These are phyloP conservation scores for Thelonectria rubi DNA, from an alignment of 2,329 filamentous ascomycete genomes.

Conservation along the genomic window DNA sequence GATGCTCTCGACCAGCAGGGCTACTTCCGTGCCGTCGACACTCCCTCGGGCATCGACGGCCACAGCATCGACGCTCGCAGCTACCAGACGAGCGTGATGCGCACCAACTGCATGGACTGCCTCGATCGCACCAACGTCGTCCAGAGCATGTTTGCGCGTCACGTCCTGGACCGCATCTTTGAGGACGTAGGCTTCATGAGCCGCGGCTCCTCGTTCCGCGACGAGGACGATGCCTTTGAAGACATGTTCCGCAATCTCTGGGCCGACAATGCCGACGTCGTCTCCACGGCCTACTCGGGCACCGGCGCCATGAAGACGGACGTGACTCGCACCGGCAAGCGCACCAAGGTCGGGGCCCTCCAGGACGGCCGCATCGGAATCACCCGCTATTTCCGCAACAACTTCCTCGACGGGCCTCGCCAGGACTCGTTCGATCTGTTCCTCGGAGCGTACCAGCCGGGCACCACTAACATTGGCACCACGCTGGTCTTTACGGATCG, in stretches of 20 bases:
- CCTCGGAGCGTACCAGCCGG: slow-evolving; percentile 84
- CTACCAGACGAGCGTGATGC: slow-evolving; percentile 87
- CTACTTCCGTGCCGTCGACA: slow-evolving; percentile 93
- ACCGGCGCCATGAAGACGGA: slow-evolving; percentile 98
- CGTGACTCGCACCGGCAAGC: slow-evolving; percentile 90
- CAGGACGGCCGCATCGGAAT: slow-evolving; percentile 89
- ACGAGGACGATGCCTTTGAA: slow-evolving; percentile 84
- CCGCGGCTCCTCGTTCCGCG: slow-evolving; percentile 77
- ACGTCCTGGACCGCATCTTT: slow-evolving; percentile 88
- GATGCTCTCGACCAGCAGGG: slow-evolving; percentile 80
- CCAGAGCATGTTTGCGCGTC: slow-evolving; percentile 94
- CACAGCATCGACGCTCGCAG: slow-evolving; percentile 78
- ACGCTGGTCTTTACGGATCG: slow-evolving; percentile 83
- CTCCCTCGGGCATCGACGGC: slow-evolving; percentile 74
- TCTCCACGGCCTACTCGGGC: slow-evolving; percentile 91
- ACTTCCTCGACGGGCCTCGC: slow-evolving; percentile 91
- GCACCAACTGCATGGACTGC: slow-evolving; percentile 99
- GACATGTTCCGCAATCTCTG: slow-evolving; percentile 95
- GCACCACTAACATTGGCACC: slow-evolving; percentile 74
- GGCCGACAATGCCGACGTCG: slow-evolving; percentile 97
- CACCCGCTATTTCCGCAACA: slow-evolving; percentile 91
- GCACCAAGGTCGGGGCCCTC: slow-evolving; percentile 84
- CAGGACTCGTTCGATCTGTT: slow-evolving; percentile 98
- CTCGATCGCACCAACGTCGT: slow-evolving; percentile 97
- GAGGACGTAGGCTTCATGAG: slow-evolving; percentile 82